phyloP scores from a whole-genome alignment of 495 filamentous ascomycete species.

The Corynascus novoguineensis region DNA sequence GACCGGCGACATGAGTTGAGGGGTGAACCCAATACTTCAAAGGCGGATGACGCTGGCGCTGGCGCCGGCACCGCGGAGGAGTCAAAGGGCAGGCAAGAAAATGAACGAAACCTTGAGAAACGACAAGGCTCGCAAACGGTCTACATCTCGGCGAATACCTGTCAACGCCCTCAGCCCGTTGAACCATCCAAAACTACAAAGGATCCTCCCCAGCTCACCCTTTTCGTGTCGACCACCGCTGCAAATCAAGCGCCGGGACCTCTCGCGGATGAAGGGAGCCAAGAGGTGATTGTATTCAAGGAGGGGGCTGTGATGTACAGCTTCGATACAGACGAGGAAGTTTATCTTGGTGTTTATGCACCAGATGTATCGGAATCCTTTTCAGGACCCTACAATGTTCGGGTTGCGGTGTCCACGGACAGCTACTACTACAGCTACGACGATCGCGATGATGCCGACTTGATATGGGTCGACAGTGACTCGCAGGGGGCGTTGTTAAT shows the following conservation, averaged over 20 bases:
- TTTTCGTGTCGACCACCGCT: slow-evolving; percentile 67
- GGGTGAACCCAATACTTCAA: neutral
- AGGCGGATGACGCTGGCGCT: slow-evolving; percentile 5
- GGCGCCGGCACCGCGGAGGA: slow-evolving; percentile 12
- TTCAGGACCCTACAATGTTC: slow-evolving; percentile 61
- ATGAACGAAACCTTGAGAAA: slow-evolving; percentile 3
- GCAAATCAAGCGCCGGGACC: slow-evolving; percentile 66
- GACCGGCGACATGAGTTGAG: slow-evolving; percentile 22
- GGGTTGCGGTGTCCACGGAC: slow-evolving; percentile 79
- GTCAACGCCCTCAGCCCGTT: slow-evolving; percentile 59
- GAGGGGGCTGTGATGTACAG: slow-evolving; percentile 60
- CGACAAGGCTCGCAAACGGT: slow-evolving; percentile 45
- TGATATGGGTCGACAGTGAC: slow-evolving; percentile 78
- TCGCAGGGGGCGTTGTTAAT: slow-evolving; percentile 66
- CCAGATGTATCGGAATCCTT: slow-evolving; percentile 52
- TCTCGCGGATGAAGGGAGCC: slow-evolving; percentile 40
- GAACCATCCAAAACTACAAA: slow-evolving; percentile 29
- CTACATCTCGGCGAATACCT: slow-evolving; percentile 78
- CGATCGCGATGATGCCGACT: slow-evolving; percentile 38
- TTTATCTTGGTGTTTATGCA: slow-evolving; percentile 72
- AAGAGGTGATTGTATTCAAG: slow-evolving; percentile 34
- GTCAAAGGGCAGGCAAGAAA: slow-evolving; percentile 10
- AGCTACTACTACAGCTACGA: slow-evolving; percentile 60
- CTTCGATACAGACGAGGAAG: slow-evolving; percentile 49
- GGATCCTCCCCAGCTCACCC: slow-evolving; percentile 62